phyloP scores from a whole-genome alignment of 164 flowering plant genomes.

The Cinnamomum chago region DNA sequence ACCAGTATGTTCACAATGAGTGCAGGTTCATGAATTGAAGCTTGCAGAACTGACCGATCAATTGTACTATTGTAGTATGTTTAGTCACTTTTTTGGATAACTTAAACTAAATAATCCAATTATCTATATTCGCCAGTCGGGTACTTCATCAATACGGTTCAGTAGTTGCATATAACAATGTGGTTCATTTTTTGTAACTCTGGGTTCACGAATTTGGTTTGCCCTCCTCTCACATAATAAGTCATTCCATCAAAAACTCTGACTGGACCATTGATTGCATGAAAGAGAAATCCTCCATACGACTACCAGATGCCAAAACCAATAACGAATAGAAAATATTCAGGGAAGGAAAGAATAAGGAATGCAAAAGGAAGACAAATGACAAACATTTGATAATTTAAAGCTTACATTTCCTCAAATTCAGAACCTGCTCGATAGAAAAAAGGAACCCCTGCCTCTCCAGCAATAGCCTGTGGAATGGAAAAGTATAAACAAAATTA shows the following conservation, averaged over 20 bases:
- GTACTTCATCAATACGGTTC: too few species aligned
- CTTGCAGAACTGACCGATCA: too few species aligned
- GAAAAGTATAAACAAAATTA: not conserved
- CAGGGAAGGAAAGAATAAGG: not conserved
- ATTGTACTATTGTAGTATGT: too few species aligned
- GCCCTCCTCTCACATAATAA: too few species aligned
- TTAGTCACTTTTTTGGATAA: too few species aligned
- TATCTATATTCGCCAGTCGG: too few species aligned
- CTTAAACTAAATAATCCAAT: too few species aligned
- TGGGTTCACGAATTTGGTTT: too few species aligned
- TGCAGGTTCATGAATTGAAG: too few species aligned
- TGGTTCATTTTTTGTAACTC: too few species aligned
- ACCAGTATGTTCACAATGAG: too few species aligned
- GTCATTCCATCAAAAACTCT: not conserved
- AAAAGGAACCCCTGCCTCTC: constrained; percentile 99
- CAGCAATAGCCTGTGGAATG: constrained; percentile 89
- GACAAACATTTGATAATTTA: not conserved
- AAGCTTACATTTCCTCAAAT: constrained; percentile 96
- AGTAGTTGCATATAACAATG: too few species aligned
- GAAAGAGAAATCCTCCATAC: not conserved
- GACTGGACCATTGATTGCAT: not conserved
- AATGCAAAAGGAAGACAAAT: not conserved
- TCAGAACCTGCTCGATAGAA: constrained; percentile 99
- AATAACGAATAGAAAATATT: not conserved
- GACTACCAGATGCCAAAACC: not conserved